Conservation (phyloP, 805 yeast genomes). For the Geotrichum ghanense region DNA sequence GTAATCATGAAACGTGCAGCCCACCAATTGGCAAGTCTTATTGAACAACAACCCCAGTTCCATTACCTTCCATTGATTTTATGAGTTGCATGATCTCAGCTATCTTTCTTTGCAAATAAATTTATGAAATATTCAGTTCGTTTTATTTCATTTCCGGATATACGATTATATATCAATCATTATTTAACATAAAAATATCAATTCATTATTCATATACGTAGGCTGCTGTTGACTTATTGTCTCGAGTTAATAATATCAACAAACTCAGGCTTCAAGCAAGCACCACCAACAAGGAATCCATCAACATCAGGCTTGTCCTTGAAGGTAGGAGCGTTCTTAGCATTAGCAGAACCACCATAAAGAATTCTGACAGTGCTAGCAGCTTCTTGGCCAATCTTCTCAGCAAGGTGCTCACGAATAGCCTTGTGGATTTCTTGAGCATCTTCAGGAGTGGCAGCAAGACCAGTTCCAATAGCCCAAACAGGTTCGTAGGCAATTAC, state of each 20-base stretch:
- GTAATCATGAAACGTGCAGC: too few relatives aligned
- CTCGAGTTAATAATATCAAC: slow-evolving; percentile 90
- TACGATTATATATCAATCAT: too few relatives aligned
- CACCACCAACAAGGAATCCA: slow-evolving; percentile 99
- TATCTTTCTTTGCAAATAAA: too few relatives aligned
- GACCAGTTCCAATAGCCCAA: slow-evolving; percentile 99
- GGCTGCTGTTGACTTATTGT: slow-evolving; percentile 42
- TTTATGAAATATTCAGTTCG: too few relatives aligned
- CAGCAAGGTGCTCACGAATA: slow-evolving; percentile 73
- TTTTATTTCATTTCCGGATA: too few relatives aligned
- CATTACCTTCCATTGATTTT: too few relatives aligned
- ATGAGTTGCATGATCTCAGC: too few relatives aligned
- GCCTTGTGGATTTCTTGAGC: slow-evolving; percentile 91
- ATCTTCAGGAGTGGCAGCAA: slow-evolving; percentile 97
- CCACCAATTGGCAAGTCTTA: too few relatives aligned
- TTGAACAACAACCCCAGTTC: too few relatives aligned
- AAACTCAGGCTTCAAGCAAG: slow-evolving; percentile 96
- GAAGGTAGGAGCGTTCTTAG: slow-evolving; percentile 82
- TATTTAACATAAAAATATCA: too few relatives aligned
- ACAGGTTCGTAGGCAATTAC: slow-evolving; percentile 99
- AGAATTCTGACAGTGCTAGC: slow-evolving; percentile 79
- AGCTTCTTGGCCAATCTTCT: slow-evolving; percentile 64
- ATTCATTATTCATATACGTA: too few relatives aligned
- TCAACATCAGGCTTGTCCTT: slow-evolving; percentile 89
- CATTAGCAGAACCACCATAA: slow-evolving; percentile 98